Conservation (phyloP, 2,329 filamentous ascomycete species). For the Myriosclerotinia curreyana region DNA sequence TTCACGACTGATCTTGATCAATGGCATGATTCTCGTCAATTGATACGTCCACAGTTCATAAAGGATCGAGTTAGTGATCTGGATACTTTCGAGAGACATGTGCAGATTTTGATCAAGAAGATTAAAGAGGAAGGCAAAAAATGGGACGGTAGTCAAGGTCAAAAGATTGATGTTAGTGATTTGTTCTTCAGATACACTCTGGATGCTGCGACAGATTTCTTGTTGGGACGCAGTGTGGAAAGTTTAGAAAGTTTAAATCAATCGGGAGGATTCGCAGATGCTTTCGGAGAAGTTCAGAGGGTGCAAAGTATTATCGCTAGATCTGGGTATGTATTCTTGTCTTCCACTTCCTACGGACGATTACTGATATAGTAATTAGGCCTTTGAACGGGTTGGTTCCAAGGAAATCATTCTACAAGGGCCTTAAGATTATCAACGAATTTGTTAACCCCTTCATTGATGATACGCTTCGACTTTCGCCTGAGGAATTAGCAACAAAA, state of each 20-base stretch:
- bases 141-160: constrained; percentile 51
- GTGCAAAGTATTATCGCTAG: constrained; percentile 67
- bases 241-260: constrained; percentile 50
- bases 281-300: constrained; percentile 76
- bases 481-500: constrained; percentile 70
- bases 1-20: constrained; percentile 74
- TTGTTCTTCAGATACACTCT: constrained; percentile 83
- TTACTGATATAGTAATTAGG: constrained; percentile 39
- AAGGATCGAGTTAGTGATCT: constrained; percentile 81
- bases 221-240: constrained; percentile 73
- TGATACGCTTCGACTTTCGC: constrained; percentile 63
- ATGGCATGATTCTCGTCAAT: constrained; percentile 78
- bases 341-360: neutral
- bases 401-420: constrained; percentile 58
- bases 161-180: constrained; percentile 66
- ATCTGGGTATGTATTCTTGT: constrained; percentile 49
- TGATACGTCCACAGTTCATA: constrained; percentile 84
- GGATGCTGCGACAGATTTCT: constrained; percentile 81
- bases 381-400: constrained; percentile 63
- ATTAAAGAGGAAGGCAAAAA: constrained; percentile 57
- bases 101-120: constrained; percentile 67
- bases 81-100: constrained; percentile 75
- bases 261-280: constrained; percentile 69
- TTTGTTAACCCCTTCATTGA: constrained; percentile 80
- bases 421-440: constrained; percentile 66